These are phyloP conservation scores for Parathielavia appendiculata DNA, from an alignment of 495 filamentous ascomycete species.

Conservation along the genomic window DNA sequence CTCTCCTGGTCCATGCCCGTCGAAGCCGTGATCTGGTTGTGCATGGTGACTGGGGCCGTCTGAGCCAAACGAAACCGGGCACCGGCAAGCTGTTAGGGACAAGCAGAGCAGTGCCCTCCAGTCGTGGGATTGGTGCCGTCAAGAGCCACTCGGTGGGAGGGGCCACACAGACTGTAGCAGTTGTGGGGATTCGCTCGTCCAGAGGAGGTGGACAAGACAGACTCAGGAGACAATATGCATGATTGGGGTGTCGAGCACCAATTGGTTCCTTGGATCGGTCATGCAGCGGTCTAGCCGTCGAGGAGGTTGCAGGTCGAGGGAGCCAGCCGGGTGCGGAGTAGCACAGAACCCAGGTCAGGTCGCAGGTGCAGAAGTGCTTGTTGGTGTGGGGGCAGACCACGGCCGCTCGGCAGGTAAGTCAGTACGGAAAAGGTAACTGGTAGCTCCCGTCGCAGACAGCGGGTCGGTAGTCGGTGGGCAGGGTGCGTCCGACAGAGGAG, in stretches of 20 bases:
- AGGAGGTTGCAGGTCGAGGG: constrained; percentile 21
- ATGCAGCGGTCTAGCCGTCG: constrained; percentile 29
- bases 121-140: constrained; percentile 18
- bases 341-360: constrained; percentile 13
- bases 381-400: constrained; percentile 8
- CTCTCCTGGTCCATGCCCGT: constrained; percentile 46
- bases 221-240: constrained; percentile 31
- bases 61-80: constrained; percentile 29
- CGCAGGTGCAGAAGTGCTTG: constrained; percentile 26
- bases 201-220: constrained; percentile 25
- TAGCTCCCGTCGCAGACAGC: constrained; percentile 17
- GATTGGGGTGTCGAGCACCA: constrained; percentile 21
- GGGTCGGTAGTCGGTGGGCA: constrained; percentile 14
- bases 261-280: constrained; percentile 28
- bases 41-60: constrained; percentile 39
- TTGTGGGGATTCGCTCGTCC: constrained; percentile 27
- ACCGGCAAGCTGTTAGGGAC: constrained; percentile 26
- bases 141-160: constrained; percentile 25
- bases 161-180: constrained; percentile 17
- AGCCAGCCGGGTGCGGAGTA: constrained; percentile 19
- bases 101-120: constrained; percentile 19
- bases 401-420: constrained; percentile 22
- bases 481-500: background rate
- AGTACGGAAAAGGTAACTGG: no score
- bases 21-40: constrained; percentile 46